Base-by-base conservation (phyloP, 768 basidiomycete genomes). In the Serendipita sp. region DNA sequence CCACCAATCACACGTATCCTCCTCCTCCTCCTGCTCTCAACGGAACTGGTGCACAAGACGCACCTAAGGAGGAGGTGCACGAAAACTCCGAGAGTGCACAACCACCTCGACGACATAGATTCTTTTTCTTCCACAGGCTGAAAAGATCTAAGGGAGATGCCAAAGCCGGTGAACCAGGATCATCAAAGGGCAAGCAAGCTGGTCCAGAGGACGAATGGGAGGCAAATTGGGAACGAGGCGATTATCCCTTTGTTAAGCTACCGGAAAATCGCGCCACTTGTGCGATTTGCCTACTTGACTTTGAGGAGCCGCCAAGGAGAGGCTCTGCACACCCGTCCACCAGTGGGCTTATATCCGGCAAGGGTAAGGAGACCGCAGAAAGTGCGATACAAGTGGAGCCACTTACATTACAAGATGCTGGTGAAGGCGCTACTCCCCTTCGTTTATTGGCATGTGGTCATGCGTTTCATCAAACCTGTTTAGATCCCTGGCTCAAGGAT, bases 391-490 rank as follows among this genome's bases (percentile, higher is more conserved):
- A 4, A 61, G 64, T 42, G 17, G 64, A 61, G 24, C 20, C 33
- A 30, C 72, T 84, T 63, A 80, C 75, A 65, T 75, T 90, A 58
- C 74, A 79, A 65, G 87, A 90, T 70, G 86, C 85, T 2, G 86
- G 88, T 7, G 82, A 84, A 63, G 86, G 86, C 0, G 78, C 84
- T 1, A 86, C 90, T 64, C 88, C 88, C 3, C 72, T 95, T 66
- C 76, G 91, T 68, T 71, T 90, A 42, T 72, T 93, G 60, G 76
- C 76, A 2, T 95, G 92, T 67, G 86, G 86, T 2, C 92, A 95
- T 76, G 88, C 88, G 51, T 95, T 91, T 73, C 92, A 95, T 74
- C 83, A 88, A 88, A 83, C 84, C 24, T 95, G 91, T 70, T 73
- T 94, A 44, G 91, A 95, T 69, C 88, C 90, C 22, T 95, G 92